Conservation (phyloP, 225 moss, liverwort and hornwort genomes). For the Marchantia paleacea region DNA sequence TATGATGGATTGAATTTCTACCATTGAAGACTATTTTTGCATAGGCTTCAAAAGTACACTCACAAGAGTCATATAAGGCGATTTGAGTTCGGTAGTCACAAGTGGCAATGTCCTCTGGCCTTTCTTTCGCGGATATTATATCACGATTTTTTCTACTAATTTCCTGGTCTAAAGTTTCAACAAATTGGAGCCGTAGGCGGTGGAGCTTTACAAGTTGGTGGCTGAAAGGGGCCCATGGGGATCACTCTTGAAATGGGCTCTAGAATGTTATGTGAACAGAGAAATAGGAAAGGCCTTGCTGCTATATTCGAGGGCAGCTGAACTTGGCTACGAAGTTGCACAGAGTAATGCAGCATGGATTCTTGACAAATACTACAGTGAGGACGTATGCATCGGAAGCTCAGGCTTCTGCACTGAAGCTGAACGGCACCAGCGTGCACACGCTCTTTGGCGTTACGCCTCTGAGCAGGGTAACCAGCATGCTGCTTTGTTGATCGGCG, state of each 20-base stretch:
- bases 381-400: constrained; percentile 83
- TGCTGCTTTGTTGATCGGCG: constrained; percentile 91
- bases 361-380: constrained; percentile 73
- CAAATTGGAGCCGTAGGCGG: constrained; percentile 47
- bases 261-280: constrained; percentile 82
- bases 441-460: constrained; percentile 88
- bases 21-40: no score
- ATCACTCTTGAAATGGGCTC: constrained; percentile 82
- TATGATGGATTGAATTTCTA: neutral
- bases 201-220: constrained; percentile 79
- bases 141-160: neutral
- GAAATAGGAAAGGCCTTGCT: constrained; percentile 77
- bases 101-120: neutral
- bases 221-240: constrained; percentile 98
- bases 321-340: constrained; percentile 96
- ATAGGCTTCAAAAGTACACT: no score
- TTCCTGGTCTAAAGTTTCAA: neutral
- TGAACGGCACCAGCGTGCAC: constrained; percentile 92
- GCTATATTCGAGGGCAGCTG: constrained; percentile 85
- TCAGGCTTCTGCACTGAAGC: constrained; percentile 70
- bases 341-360: constrained; percentile 99
- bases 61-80: no score
- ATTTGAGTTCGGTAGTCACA: neutral
- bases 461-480: constrained; percentile 99
- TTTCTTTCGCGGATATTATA: neutral